A percentile compares a stretch with the other conserved stretches of the same genome.
Conservation (phyloP, 352 stramenopile species). For the Phytophthora syringae region DNA sequence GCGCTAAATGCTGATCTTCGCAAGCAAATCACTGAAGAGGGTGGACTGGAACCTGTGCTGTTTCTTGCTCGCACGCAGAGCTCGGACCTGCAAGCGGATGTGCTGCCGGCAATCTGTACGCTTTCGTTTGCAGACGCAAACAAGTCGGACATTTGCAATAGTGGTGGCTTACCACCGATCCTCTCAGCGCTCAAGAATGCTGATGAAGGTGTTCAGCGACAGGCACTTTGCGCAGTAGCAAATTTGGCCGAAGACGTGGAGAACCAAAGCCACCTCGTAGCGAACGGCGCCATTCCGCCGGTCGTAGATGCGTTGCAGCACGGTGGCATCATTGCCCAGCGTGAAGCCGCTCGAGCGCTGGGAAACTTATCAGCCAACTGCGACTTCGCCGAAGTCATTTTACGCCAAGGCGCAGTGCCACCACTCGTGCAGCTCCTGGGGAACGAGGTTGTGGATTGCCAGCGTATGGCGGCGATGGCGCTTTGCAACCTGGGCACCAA, state of each 20-base stretch:
- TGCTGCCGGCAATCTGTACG: conserved; percentile 92
- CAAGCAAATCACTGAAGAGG: conserved; percentile 95
- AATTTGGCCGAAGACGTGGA: conserved; percentile 95
- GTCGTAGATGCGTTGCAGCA: conserved; percentile 86
- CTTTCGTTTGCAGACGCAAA: conserved; percentile 93
- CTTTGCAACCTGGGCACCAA: conserved; percentile 96
- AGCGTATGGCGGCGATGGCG: conserved; percentile 96
- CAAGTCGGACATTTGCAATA: conserved; percentile 95
- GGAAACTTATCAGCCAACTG: conserved; percentile 96
- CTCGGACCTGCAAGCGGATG: conserved; percentile 91
- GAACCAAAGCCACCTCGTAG: conserved; percentile 93
- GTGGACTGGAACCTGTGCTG: conserved; percentile 95
- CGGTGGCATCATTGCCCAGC: conserved; percentile 83
- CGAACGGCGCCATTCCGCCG: conserved; percentile 86
- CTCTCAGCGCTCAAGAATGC: conserved; percentile 76
- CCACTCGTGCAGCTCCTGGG: conserved; percentile 90
- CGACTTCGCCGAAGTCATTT: conserved; percentile 93
- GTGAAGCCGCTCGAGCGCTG: conserved; percentile 92
- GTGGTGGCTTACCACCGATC: conserved; percentile 91
- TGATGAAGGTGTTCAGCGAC: conserved; percentile 85
- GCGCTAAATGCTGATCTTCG: conserved; percentile 94
- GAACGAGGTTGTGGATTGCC: conserved; percentile 91
- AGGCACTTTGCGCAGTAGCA: conserved; percentile 95
- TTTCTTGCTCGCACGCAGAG: conserved; percentile 95
- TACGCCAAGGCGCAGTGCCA: conserved; percentile 86